These are phyloP conservation scores for Sporisorium iseilematis-ciliati DNA, from an alignment of 1,284 basidiomycete species.

Conservation along the genomic window DNA sequence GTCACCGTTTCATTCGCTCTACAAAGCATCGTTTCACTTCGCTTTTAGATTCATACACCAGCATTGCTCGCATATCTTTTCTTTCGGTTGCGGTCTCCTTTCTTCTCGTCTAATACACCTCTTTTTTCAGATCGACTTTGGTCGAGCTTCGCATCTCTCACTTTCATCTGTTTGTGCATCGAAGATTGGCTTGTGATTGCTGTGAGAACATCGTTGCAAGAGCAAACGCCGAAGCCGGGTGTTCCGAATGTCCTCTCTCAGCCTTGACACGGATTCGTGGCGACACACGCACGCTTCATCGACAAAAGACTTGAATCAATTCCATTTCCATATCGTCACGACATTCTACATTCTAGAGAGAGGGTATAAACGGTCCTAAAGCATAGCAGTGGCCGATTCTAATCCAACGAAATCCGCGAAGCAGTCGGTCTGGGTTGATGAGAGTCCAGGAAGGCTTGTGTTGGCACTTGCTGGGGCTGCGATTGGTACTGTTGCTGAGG, in stretches of 20 bases:
- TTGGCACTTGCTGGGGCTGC: slow-evolving; percentile 6
- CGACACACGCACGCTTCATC: no score
- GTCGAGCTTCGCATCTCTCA: slow-evolving; percentile 6
- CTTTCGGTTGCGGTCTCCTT: neutral
- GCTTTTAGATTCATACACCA: neutral
- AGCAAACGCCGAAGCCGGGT: no score
- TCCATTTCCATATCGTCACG: neutral
- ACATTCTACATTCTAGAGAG: no score
- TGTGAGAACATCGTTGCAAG: no score
- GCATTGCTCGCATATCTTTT: slow-evolving; percentile 1
- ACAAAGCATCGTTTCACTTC: neutral
- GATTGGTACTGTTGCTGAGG: neutral
- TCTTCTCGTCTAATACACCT: neutral
- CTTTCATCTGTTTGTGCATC: no score
- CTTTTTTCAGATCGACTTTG: neutral
- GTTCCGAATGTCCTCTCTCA: no score
- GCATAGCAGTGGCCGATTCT: neutral
- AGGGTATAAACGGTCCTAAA: neutral
- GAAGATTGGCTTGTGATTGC: no score
- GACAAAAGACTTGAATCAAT: no score
- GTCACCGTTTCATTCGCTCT: slow-evolving; percentile 1
- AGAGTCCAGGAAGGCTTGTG: neutral
- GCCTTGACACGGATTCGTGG: no score
- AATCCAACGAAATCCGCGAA: slow-evolving; percentile 8
- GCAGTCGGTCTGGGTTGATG: neutral